These are phyloP conservation scores for Cytospora mali DNA, from an alignment of 2,329 filamentous ascomycete species.

Conservation along the genomic window DNA sequence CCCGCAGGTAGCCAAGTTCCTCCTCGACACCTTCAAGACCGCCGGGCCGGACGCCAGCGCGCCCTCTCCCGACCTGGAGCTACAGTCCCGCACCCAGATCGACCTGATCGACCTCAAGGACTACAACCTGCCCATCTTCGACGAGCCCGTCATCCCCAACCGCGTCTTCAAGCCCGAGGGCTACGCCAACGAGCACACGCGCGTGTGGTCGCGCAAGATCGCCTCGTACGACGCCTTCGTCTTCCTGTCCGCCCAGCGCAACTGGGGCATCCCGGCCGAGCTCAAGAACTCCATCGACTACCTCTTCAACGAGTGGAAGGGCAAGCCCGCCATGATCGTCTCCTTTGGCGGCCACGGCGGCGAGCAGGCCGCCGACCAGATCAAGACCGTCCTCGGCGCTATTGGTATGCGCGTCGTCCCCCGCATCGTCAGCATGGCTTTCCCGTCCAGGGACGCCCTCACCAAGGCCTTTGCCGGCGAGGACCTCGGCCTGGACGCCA, in stretches of 20 bases:
- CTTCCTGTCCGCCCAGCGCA: constrained; percentile 45
- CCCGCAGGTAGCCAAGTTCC: no score
- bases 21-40: no score
- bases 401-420: background rate
- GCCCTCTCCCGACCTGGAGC: no score
- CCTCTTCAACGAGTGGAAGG: constrained; percentile 52
- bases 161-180: constrained; percentile 32
- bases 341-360: constrained; percentile 49
- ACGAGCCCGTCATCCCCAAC: constrained; percentile 40
- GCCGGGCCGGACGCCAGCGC: no score
- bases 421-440: background rate
- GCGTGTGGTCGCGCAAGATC: constrained; percentile 39
- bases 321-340: constrained; percentile 50
- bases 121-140: constrained; percentile 41
- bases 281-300: constrained; percentile 58
- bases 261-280: constrained; percentile 50
- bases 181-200: constrained; percentile 40
- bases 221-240: constrained; percentile 38
- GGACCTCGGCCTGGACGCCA: no score
- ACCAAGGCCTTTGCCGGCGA: constrained; percentile 36
- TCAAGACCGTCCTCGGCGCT: constrained; percentile 31
- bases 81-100: no score
- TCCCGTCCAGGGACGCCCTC: constrained; percentile 27
- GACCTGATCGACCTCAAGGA: constrained; percentile 37
- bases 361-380: constrained; percentile 30